Conservation (phyloP, 805 yeast genomes). For the Suhomyces sp. region DNA sequence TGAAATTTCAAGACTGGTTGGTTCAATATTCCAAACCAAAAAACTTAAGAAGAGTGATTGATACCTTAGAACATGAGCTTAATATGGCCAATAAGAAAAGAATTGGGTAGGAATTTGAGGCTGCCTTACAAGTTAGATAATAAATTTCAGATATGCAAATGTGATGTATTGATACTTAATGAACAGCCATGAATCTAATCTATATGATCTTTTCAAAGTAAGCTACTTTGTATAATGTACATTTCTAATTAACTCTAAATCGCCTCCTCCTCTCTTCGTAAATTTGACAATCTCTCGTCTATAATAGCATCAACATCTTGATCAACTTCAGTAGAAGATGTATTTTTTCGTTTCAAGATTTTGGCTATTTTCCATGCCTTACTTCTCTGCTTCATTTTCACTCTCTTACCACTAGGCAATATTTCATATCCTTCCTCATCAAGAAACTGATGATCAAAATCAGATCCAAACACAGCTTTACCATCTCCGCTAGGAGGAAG, state of each 20-base stretch:
- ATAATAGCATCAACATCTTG: constrained; percentile 57
- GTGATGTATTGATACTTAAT: too few relatives aligned
- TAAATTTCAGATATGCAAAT: too few relatives aligned
- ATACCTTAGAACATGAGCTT: constrained; percentile 33
- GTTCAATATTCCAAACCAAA: constrained; percentile 15
- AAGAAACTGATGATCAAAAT: constrained; percentile 28
- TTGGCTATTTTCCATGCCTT: constrained; percentile 32
- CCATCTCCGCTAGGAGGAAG: constrained; percentile 50
- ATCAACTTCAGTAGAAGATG: constrained; percentile 20
- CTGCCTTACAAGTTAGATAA: background rate
- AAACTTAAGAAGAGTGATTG: constrained; percentile 31
- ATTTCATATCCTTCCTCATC: constrained; percentile 47
- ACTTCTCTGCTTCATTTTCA: constrained; percentile 37
- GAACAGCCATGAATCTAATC: too few relatives aligned
- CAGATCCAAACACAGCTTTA: constrained; percentile 22
- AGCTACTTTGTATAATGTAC: too few relatives aligned
- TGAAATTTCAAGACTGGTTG: constrained; percentile 45
- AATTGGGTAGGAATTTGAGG: constrained; percentile 1
- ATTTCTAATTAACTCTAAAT: background rate
- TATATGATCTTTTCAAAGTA: too few relatives aligned
- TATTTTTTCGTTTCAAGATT: constrained; percentile 35
- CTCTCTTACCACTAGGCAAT: constrained; percentile 72
- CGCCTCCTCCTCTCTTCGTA: constrained; percentile 12
- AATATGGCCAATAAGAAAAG: constrained; percentile 15
- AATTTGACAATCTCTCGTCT: constrained; percentile 41